These are phyloP conservation scores for Nepenthes gracilis DNA, from an alignment of 148 eudicot genomes.

Conservation along the genomic window DNA sequence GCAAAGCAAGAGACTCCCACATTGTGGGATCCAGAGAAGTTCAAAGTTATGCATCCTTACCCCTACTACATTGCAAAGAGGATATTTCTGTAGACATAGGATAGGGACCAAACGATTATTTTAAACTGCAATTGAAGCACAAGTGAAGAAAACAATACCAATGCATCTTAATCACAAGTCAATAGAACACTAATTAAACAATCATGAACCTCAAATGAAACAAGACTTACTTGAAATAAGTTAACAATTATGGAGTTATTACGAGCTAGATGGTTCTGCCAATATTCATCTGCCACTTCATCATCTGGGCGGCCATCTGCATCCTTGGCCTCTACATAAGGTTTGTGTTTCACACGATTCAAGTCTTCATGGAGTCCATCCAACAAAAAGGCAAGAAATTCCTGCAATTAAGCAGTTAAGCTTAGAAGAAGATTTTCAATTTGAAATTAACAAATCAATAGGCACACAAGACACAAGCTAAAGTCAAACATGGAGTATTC, in stretches of 20 bases:
- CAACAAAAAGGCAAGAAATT: constrained; percentile 74
- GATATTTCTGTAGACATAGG: no score
- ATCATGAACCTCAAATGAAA: constrained; percentile 1
- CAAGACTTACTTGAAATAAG: constrained; percentile 56
- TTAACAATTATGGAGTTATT: constrained; percentile 77
- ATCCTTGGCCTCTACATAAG: constrained; percentile 49
- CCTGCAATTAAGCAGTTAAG: constrained; percentile 27
- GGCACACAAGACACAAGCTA: no score
- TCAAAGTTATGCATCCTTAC: no score
- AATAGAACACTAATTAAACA: neutral
- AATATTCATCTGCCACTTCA: constrained; percentile 67
- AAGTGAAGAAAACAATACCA: no score
- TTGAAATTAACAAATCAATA: no score
- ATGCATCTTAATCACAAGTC: no score
- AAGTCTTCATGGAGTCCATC: constrained; percentile 93
- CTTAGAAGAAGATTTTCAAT: neutral
- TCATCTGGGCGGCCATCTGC: constrained; percentile 47
- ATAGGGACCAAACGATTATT: no score
- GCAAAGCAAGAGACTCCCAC: no score
- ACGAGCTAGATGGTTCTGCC: constrained; percentile 71
- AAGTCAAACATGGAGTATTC: neutral
- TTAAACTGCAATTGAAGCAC: no score
- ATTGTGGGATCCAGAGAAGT: no score
- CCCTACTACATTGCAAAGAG: no score
- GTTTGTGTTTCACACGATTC: constrained; percentile 70